These are phyloP conservation scores for Starmerella powellii DNA, from an alignment of 805 yeast genomes.

Conservation along the genomic window DNA sequence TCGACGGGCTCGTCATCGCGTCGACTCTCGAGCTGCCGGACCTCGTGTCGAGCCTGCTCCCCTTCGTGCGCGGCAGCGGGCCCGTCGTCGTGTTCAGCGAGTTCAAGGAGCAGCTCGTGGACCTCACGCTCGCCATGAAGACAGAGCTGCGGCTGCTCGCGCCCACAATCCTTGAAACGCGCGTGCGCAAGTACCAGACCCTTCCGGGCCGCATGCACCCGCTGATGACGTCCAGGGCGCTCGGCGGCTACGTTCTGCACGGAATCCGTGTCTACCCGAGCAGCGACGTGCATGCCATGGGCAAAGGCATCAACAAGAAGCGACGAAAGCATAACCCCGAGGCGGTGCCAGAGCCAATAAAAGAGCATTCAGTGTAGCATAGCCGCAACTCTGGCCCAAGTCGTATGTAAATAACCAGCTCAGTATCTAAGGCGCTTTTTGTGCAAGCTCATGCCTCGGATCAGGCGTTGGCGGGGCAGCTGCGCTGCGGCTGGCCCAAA, in stretches of 20 bases:
- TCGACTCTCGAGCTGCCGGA: conserved; percentile 60
- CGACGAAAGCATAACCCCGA: conserved; percentile 7
- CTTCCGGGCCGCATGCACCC: conserved; percentile 93
- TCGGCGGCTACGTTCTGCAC: conserved; percentile 76
- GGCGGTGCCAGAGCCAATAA: too few relatives aligned
- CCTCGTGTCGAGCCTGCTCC: conserved; percentile 49
- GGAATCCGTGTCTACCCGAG: conserved; percentile 70
- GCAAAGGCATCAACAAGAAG: conserved; percentile 24
- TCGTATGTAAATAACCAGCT: too few relatives aligned
- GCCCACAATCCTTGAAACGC: conserved; percentile 69
- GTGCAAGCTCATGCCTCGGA: too few relatives aligned
- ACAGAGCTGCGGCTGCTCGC: conserved; percentile 63
- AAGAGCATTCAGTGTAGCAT: too few relatives aligned
- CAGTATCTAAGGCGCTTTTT: too few relatives aligned
- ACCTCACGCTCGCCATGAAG: conserved; percentile 55
- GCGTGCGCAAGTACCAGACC: conserved; percentile 81
- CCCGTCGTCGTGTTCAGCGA: conserved; percentile 76
- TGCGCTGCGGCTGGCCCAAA: too few relatives aligned
- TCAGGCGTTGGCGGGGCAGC: too few relatives aligned
- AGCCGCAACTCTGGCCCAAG: too few relatives aligned
- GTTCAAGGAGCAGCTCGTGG: conserved; percentile 66
- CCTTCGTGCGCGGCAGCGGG: conserved; percentile 67
- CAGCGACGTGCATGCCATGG: conserved; percentile 57
- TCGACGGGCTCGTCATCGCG: conserved; percentile 66
- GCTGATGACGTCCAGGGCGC: conserved; percentile 81